These are phyloP conservation scores for Didymella pinodella DNA, from an alignment of 2,329 filamentous ascomycete genomes.

Conservation along the genomic window DNA sequence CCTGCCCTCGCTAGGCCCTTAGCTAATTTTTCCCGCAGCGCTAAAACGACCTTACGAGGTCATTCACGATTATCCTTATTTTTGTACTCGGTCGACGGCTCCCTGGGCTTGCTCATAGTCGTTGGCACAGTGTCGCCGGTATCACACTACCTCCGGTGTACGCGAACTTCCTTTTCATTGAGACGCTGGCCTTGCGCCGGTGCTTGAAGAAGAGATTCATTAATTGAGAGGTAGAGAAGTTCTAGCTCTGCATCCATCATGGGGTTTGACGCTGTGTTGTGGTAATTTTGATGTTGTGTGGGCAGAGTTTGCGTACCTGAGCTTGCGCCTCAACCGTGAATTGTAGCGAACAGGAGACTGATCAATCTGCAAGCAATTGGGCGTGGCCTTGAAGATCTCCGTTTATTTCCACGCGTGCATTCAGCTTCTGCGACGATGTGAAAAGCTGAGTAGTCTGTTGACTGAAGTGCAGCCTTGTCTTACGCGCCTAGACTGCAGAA, in stretches of 20 bases:
- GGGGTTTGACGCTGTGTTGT: not conserved
- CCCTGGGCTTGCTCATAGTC: slow-evolving; percentile 25
- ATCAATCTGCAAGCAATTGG: too few species aligned
- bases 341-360: too few species aligned
- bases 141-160: slow-evolving; percentile 18
- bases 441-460: too few species aligned
- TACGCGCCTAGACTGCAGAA: too few species aligned
- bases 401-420: too few species aligned
- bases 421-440: too few species aligned
- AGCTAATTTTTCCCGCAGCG: too few species aligned
- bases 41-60: slow-evolving; percentile 7
- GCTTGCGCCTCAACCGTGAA: too few species aligned
- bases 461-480: too few species aligned
- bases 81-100: slow-evolving; percentile 7
- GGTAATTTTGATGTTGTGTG: not conserved
- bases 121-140: slow-evolving; percentile 20
- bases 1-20: too few species aligned
- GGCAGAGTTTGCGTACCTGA: not conserved
- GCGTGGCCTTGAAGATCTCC: too few species aligned
- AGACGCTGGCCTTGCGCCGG: slow-evolving; percentile 1
- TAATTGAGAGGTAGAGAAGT: too few species aligned
- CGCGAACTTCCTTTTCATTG: slow-evolving; percentile 13
- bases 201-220: slow-evolving; percentile 3
- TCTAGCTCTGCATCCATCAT: not conserved
- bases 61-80: slow-evolving; percentile 12